phyloP scores from a whole-genome alignment of 2,329 filamentous ascomycete species.

The Fusarium hostae region DNA sequence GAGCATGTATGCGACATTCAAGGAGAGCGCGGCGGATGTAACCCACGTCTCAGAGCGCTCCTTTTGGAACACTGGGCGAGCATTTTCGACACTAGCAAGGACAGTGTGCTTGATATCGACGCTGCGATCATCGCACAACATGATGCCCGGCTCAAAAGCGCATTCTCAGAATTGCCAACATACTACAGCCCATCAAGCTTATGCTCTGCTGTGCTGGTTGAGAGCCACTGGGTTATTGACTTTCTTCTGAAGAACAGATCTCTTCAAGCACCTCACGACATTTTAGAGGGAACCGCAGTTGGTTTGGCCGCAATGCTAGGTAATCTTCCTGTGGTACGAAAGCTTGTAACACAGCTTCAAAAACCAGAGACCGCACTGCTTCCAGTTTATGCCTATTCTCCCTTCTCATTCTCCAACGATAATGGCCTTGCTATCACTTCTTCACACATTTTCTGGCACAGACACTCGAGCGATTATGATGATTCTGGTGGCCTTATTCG shows the following conservation, averaged over 20 bases:
- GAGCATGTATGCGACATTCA: accelerated
- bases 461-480: accelerated
- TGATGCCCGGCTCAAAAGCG: accelerated
- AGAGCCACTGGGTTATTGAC: background rate
- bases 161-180: background rate
- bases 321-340: accelerated
- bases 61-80: accelerated
- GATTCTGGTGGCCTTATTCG: too few relatives aligned
- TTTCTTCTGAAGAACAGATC: accelerated
- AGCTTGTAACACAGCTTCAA: accelerated
- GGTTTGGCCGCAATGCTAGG: background rate
- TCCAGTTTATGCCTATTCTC: accelerated
- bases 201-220: background rate
- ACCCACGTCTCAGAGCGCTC: accelerated
- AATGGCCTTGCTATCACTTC: accelerated
- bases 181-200: background rate
- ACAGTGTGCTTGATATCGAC: accelerated
- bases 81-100: accelerated
- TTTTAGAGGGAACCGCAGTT: background rate
- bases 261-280: accelerated
- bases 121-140: background rate
- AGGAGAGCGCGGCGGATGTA: accelerated
- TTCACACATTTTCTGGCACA: background rate
- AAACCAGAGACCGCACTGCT: background rate
- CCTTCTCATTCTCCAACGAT: accelerated